phyloP scores from a whole-genome alignment of 768 basidiomycete genomes.

The Serpula lacrymans region DNA sequence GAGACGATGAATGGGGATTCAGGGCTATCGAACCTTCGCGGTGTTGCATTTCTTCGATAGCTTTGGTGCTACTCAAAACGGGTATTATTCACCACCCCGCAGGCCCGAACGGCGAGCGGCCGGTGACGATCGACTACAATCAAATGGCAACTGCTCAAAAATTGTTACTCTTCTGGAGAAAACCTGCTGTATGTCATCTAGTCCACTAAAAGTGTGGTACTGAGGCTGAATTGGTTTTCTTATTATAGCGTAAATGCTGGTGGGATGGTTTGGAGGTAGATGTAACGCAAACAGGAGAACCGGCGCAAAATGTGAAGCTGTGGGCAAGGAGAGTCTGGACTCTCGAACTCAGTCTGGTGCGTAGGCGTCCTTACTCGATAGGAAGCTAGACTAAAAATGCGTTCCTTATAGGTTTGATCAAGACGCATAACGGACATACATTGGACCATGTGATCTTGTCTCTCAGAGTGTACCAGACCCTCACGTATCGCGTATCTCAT shows the following conservation, averaged over 20 bases:
- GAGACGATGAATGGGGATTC: conserved; percentile 98
- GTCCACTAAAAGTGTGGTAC: not conserved
- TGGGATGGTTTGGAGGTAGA: conserved; percentile 98
- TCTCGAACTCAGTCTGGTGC: conserved; percentile 88
- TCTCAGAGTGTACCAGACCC: too few relatives aligned
- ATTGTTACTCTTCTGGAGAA: conserved; percentile 95
- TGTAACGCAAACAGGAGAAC: conserved; percentile 54
- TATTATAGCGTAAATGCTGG: conserved; percentile 95
- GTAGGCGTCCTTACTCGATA: conserved; percentile 29
- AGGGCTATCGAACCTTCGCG: conserved; percentile 93
- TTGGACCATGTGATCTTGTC: too few relatives aligned
- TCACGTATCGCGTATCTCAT: too few relatives aligned
- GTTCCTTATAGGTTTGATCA: too few relatives aligned
- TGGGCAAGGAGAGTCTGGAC: conserved; percentile 99
- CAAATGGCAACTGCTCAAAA: conserved; percentile 99
- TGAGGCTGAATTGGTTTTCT: not conserved
- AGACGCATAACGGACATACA: too few relatives aligned
- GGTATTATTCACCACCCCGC: conserved; percentile 76
- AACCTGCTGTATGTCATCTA: conserved; percentile 82
- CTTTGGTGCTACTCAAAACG: conserved; percentile 94
- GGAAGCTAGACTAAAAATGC: too few relatives aligned
- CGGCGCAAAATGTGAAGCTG: conserved; percentile 69
- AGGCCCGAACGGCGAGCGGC: conserved; percentile 53
- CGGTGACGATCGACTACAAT: conserved; percentile 79
- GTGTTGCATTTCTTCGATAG: conserved; percentile 98